phyloP scores from a whole-genome alignment of 2,329 filamentous ascomycete genomes.

The Ceratocystis cubensis region DNA sequence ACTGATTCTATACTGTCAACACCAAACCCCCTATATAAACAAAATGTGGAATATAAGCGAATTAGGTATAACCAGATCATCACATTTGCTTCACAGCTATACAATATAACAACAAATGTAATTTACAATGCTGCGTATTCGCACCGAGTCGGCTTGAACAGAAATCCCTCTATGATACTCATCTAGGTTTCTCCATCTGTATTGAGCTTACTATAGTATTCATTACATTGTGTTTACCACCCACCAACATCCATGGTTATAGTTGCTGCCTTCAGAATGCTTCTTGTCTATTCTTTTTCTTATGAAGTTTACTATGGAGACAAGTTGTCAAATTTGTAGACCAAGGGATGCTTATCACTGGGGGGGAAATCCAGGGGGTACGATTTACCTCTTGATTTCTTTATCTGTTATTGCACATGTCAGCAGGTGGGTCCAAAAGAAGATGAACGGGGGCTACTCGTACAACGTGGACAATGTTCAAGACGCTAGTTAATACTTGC shows the following conservation, averaged over 20 bases:
- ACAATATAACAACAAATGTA: too few relatives aligned
- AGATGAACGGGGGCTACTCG: background rate
- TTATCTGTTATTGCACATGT: background rate
- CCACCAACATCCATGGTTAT: too few relatives aligned
- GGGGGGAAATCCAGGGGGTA: constrained; percentile 12
- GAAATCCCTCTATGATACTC: too few relatives aligned
- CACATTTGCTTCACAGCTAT: too few relatives aligned
- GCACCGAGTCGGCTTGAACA: too few relatives aligned
- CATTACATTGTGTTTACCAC: too few relatives aligned
- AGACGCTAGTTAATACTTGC: background rate
- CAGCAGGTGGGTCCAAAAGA: background rate
- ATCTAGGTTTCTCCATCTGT: too few relatives aligned
- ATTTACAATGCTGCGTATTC: too few relatives aligned
- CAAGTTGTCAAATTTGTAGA: background rate
- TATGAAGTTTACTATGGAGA: background rate
- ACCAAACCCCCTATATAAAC: too few relatives aligned
- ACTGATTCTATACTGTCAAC: background rate
- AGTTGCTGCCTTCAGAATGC: too few relatives aligned
- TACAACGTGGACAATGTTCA: constrained; percentile 6
- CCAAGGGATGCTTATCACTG: background rate
- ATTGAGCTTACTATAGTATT: too few relatives aligned
- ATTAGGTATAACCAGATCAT: background rate
- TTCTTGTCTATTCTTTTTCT: background rate
- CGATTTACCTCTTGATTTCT: background rate
- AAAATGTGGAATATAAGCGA: background rate